Evolutionary conservation across 2,329 filamentous ascomycete species (phyloP).

Genomic region (Westerdykella sp.): DNA sequence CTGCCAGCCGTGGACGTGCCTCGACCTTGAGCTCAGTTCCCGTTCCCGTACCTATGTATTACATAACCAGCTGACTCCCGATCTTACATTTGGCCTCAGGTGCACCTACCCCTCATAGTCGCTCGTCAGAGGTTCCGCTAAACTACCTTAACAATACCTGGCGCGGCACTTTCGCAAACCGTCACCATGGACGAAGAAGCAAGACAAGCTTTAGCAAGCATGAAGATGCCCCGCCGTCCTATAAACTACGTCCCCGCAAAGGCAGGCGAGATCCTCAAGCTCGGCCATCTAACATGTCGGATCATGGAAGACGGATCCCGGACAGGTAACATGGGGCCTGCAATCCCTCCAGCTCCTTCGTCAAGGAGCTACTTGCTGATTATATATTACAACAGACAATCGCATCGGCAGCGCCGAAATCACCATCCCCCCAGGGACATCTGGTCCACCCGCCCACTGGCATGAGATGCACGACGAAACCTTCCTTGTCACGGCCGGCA

Average conservation of each 20-base stretch:
- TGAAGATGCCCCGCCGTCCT: conserved; percentile 39
- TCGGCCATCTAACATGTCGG: conserved; percentile 47
- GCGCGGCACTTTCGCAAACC: no score
- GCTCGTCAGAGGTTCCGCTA: no score
- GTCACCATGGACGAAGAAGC: conserved; percentile 32
- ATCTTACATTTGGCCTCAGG: no score
- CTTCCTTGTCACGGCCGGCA: conserved; percentile 50
- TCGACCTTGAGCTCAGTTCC: no score
- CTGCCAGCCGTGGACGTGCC: no score
- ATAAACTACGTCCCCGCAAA: conserved; percentile 47
- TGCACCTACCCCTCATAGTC: no score
- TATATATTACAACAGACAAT: conserved; percentile 34
- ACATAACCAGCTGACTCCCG: no score
- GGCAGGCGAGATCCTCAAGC: conserved; percentile 44
- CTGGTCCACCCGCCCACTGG: conserved; percentile 44
- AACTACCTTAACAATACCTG: no score
- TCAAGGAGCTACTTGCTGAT: background rate
- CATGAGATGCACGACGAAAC: conserved; percentile 54
- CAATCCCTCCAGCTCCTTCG: background rate
- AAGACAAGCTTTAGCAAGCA: conserved; percentile 24
- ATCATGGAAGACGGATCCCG: conserved; percentile 49
- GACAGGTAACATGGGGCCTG: conserved; percentile 34
- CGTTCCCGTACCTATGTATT: no score
- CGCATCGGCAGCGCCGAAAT: conserved; percentile 45
- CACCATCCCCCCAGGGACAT: conserved; percentile 43